Percentiles rank a stretch among this genome's conserved stretches.
Evolutionary conservation across 1,284 basidiomycete genomes (phyloP).

Genomic region (Apiotrichum montevideense): DNA sequence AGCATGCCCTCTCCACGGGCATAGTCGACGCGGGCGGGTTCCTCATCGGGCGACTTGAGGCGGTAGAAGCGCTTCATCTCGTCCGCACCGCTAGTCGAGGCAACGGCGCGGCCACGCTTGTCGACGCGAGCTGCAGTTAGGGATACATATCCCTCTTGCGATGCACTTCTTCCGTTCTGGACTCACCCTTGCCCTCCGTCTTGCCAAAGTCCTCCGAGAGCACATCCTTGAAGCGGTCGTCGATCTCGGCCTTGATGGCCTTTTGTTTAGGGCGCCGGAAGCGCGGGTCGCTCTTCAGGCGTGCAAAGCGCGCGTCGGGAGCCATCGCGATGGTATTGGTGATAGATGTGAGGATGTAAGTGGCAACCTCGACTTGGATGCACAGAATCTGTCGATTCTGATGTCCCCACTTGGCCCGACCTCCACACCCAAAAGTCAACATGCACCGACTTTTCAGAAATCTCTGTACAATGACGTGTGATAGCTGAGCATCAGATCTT

Average conservation of each 20-base stretch:
- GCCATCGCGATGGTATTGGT: conserved; percentile 1
- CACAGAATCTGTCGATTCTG: no score
- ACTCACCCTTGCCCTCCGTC: conserved; percentile 26
- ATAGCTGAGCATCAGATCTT: neutral
- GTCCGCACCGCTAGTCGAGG: conserved; percentile 63
- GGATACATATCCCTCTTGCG: neutral
- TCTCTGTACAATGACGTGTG: conserved; percentile 1
- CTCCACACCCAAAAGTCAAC: neutral
- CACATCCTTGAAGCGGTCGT: conserved; percentile 87
- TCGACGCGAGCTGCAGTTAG: conserved; percentile 62
- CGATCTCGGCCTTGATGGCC: conserved; percentile 75
- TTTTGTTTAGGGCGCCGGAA: conserved; percentile 80
- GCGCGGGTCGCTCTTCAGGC: conserved; percentile 83
- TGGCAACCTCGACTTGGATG: no score
- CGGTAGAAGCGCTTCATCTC: conserved; percentile 78
- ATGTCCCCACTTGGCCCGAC: no score
- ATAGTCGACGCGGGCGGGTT: conserved; percentile 61
- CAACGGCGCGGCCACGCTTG: conserved; percentile 81
- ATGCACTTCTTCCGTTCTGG: neutral
- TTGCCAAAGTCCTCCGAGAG: conserved; percentile 52
- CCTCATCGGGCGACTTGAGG: conserved; percentile 46
- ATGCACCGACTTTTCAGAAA: neutral
- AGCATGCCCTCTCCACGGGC: conserved; percentile 82
- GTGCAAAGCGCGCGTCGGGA: conserved; percentile 71
- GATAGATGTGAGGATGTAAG: no score